A percentile compares a stretch with the other conserved stretches of the same genome.
These are phyloP conservation scores for Neonectria hederae DNA, from an alignment of 2,329 filamentous ascomycete genomes.

Conservation along the genomic window DNA sequence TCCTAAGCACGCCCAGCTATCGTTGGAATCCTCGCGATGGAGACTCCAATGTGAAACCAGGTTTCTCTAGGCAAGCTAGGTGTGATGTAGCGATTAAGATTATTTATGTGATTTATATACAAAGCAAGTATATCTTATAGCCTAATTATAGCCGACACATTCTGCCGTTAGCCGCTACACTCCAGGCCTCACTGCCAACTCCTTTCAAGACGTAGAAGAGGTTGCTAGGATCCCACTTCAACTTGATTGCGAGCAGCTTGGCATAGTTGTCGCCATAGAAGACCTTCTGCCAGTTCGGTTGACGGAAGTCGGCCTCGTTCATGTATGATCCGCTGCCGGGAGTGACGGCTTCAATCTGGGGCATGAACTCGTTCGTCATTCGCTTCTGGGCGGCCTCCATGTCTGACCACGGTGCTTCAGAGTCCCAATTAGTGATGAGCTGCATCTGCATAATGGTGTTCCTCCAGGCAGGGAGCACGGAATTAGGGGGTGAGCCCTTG, in stretches of 20 bases:
- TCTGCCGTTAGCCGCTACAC: slow-evolving; percentile 18
- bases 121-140: background rate
- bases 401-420: slow-evolving; percentile 38
- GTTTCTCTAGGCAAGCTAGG: background rate
- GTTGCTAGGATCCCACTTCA: slow-evolving; percentile 56
- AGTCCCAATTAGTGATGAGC: slow-evolving; percentile 30
- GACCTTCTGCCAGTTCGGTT: slow-evolving; percentile 52
- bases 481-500: background rate
- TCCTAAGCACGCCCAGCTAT: no score
- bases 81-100: background rate
- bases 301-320: slow-evolving; percentile 61
- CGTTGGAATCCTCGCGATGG: no score
- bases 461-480: background rate
- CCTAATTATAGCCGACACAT: slow-evolving; percentile 24
- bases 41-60: background rate
- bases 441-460: background rate
- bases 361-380: slow-evolving; percentile 42
- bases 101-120: background rate
- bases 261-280: slow-evolving; percentile 60
- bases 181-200: slow-evolving; percentile 64
- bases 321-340: slow-evolving; percentile 57
- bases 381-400: slow-evolving; percentile 43
- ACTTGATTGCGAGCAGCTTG: slow-evolving; percentile 56
- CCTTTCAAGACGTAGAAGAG: slow-evolving; percentile 59
- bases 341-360: slow-evolving; percentile 46